Base-by-base conservation (phyloP, 1,139 yeast genomes). In the Arxiozyma telluris region DNA sequence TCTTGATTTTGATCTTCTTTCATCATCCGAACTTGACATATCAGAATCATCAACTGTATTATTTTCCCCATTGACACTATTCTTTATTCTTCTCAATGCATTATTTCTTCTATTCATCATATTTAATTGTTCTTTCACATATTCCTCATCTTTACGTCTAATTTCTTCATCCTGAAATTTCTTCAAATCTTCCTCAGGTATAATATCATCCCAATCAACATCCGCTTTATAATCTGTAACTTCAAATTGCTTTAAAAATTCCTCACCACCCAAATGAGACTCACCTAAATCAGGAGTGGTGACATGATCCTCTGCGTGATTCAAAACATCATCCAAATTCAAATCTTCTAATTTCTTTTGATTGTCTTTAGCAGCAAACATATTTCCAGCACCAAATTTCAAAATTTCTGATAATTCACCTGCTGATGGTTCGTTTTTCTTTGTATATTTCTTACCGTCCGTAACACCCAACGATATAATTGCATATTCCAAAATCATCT, bases 201-300 rank as follows among this genome's bases (percentile, higher is more conserved):
- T 94, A 63, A 94, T 94, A 69, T 94, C 99, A 73, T 94, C 98
- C 99, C 99, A 94, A 61, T 90, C 95, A 56, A 93, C 90, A 69
- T 94, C 98, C 0, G 98, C 98, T 71, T 94, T 94, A 71, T 91
- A 94, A 70, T 94, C 98, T 0, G 98, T 94, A 54, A 94, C 98
- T 71, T 94, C 98, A 70, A 94, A 94, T 71, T 94, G 99, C 65
- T 83, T 89, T 72, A 94, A 79, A 67, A 94, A 94, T 71, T 94
- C 99, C 71, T 94, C 99, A 51, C 98, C 96, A 57, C 99, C 99
- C 57, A 94, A 77, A 65, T 93, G 95, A 18, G 96, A 88, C 66
- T 94, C 98, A 8, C 98, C 98, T 27, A 93, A 72, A 51, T 93
- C 98, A 0, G 98, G 98, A 0, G 98, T 87, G 1, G 98, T 93